Conservation (phyloP, 2,329 filamentous ascomycete species). For the Alternaria infectoria region DNA sequence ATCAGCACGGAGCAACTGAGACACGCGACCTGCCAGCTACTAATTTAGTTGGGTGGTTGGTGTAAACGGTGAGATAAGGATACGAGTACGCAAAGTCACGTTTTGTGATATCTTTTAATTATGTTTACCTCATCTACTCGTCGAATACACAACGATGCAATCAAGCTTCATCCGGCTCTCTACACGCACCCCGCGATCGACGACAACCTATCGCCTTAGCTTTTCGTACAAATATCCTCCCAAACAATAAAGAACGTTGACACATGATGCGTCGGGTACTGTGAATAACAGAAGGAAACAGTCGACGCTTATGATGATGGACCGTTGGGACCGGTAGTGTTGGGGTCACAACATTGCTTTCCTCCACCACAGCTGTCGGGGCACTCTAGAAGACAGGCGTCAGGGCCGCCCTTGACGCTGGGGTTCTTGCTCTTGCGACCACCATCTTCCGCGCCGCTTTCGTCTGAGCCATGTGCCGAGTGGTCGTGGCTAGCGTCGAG, state of each 20-base stretch:
- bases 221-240: background rate
- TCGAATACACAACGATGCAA: background rate
- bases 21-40: background rate
- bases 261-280: background rate
- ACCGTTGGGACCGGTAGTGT: slow-evolving; percentile 31
- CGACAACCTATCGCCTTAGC: background rate
- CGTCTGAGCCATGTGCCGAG: slow-evolving; percentile 39
- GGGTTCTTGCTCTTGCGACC: slow-evolving; percentile 40
- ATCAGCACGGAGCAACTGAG: background rate
- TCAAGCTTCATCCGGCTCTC: background rate
- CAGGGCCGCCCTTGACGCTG: slow-evolving; percentile 45
- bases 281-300: background rate
- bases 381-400: slow-evolving; percentile 52
- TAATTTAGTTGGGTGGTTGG: background rate
- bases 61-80: background rate
- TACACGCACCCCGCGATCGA: background rate
- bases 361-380: slow-evolving; percentile 51
- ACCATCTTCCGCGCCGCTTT: slow-evolving; percentile 39
- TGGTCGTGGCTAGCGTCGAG: slow-evolving; percentile 54
- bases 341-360: slow-evolving; percentile 52
- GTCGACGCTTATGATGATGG: slow-evolving; percentile 14
- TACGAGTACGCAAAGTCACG: background rate
- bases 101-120: background rate
- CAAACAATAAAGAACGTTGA: background rate
- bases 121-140: background rate